Base-by-base conservation (phyloP, 768 basidiomycete genomes). In the Russula emetica region DNA sequence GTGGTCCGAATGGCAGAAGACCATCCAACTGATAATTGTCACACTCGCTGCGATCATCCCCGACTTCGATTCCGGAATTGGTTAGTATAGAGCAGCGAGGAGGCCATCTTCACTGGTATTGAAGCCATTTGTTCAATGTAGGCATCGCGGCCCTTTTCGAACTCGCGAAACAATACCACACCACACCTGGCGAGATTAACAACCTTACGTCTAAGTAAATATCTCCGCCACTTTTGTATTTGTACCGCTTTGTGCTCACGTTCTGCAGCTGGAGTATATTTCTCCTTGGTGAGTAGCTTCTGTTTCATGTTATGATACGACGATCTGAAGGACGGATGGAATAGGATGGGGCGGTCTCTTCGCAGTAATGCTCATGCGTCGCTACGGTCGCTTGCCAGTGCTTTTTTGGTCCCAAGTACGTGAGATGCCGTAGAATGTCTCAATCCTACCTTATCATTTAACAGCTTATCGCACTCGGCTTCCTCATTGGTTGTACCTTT, bases 371-470 rank as follows among this genome's bases (percentile, higher is more conserved):
- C 71, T 86, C 34, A 83, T 87, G 71, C 78, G 85, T 38, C 80
- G 84, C 20, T 80, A 74, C 59, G 87, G 87, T 7, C 82, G 87
- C 47, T 78, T 90, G 1, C 85, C 86, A 0, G 75, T 88, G 16
- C 72, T 90, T 42, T 88, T 87, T 74, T 90, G 87, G 87, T 84
- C 85, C 0, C 86, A 88, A 74, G 83, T 83, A 58, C 28, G 76
- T 64, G 18, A 44, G 38, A 36, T 8, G n/a, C 16, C 0, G 14
- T 34, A 26, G 3, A 18, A 22, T 7, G 45, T 5, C 22, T 30
- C 22, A 20, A 51, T 42, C 50, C 18, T 3, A 24, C 1, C 40
- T 58, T 6, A 62, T 22, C 36, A 24, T 1, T 49, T 20, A 47
- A 18, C 60, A 85, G 82, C 67, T 87, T 14, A 71, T 87, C 22